Evolutionary conservation across 169 alveolate species (phyloP), one percentile per base, ranked within the genome.

Genomic region (Cryptosporidium parvum): DNA sequence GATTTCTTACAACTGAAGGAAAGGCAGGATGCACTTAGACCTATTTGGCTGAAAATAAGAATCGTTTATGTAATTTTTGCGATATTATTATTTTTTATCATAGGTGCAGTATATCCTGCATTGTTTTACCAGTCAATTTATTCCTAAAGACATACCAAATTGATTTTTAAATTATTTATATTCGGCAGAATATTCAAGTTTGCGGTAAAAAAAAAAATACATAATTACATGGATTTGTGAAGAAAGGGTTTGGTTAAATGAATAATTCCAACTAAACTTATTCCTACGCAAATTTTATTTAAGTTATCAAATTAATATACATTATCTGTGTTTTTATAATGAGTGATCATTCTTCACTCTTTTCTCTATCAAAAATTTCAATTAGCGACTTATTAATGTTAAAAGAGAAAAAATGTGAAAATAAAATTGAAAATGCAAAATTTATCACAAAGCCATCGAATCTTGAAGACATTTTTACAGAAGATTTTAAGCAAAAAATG

Each of bases 1-100:
- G 98, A 96, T 75, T 93, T 96, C 62, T 33, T 80, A 37, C 89
- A 80, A 48, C 26, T 65, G 18, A 80, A 65, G 23, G 89, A 80
- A 42, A 80, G 75, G 35, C 80, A 80, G 26, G 89, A 80, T 59
- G 59, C 48, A 0, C 65, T 80, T 12, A 80, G 75, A 39, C 75
- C 89, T 7, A 58, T 65, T 62, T 80, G 89, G 89, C 37, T 80
- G 21, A 80, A 80, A 48, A 80, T 80, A 39, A 16, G 75, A 29
- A 80, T 80, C 7, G 21, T 80, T 61, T 80, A 65, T 61, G 31
- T 80, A 21, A 80, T 80, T 29, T 59, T 65, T 37, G 75, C 75
- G 26, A 44, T 65, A 26, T 18, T 80, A 9, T 33, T 80, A 33
- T 59, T 80, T 80, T 80, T 80, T 44, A 65, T 80, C 2, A 45